Base-by-base conservation (phyloP, 2,329 filamentous ascomycete species). In the Fusarium euwallaceae region DNA sequence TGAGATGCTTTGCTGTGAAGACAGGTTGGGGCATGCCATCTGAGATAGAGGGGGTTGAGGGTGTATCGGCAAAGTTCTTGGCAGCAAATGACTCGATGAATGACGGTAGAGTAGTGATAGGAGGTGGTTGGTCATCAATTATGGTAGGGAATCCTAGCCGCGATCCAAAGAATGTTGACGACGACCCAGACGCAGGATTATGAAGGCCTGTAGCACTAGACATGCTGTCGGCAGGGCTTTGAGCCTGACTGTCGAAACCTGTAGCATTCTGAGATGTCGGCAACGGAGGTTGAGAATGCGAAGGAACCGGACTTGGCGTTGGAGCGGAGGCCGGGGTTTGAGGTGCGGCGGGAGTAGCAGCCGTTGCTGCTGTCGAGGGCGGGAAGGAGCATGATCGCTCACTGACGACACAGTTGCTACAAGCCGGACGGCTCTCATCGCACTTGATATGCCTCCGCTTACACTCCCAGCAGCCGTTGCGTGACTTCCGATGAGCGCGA, bases 381-480 rank as follows among this genome's bases (percentile, higher is more conserved):
- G 80, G 81, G 53, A 82, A 86, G 0, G 82, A 81, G 67, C 84
- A 86, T 8, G 69, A 66, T 8, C 82, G 78, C 60, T 84, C 80
- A 45, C 81, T 81, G 51, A 82, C 81, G 22, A 79, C 74, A 72
- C 85, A 86, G 67, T 86, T 84, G 53, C 79, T 80, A 69, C 85
- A 86, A 1, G 79, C 67, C 2, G 85, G 85, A 5, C 80, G 81
- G 9, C 71, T 80, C 75, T 86, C 84, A 64, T 87, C 85, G 77
- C 85, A 86, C 39, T 84, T 84, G 64, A 84, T 84, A 53, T 85
- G 83, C 2, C 83, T 80, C 17, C 82, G 71, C 76, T 85, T 85
- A 77, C 83, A 85, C 71, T 84, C 83, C 66, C 71, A 79, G 70
- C 83, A 85, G 34, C 83, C 83, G 59, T 83, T 84, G 22, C 83